phyloP scores from a whole-genome alignment of 1,284 basidiomycete species.

The Coniferiporia sulphurascens region DNA sequence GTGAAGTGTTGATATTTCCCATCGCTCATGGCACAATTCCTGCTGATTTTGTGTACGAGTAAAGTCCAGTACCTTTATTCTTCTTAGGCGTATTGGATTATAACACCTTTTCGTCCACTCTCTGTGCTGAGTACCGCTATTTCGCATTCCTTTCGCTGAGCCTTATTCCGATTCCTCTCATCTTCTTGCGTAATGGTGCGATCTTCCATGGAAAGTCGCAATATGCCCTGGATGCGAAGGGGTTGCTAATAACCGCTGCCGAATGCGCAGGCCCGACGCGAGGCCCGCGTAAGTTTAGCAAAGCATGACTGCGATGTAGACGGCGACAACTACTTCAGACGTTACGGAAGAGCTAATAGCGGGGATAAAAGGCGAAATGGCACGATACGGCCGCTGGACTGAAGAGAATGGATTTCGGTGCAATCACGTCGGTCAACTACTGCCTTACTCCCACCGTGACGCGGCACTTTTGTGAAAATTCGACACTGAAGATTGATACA shows the following conservation, averaged over 20 bases:
- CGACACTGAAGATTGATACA: too few species aligned
- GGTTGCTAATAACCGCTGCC: neutral
- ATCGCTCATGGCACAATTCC: too few species aligned
- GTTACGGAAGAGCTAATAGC: neutral
- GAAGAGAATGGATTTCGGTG: neutral
- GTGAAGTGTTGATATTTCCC: too few species aligned
- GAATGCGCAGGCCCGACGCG: neutral
- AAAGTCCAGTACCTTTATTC: neutral
- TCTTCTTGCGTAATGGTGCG: conserved; percentile 25
- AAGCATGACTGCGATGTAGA: neutral
- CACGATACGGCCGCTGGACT: neutral
- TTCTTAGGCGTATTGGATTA: neutral
- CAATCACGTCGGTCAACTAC: neutral
- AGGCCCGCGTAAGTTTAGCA: neutral
- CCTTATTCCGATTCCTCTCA: conserved; percentile 25
- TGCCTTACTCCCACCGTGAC: neutral
- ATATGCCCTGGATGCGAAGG: conserved; percentile 22
- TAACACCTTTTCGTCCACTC: neutral
- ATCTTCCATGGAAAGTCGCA: conserved; percentile 24
- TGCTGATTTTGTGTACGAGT: too few species aligned
- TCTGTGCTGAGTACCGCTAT: conserved; percentile 23
- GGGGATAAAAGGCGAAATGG: neutral
- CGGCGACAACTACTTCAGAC: neutral
- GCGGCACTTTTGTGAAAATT: too few species aligned
- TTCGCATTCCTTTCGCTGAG: conserved; percentile 25